A percentile compares a stretch with the other conserved stretches of the same genome.
phyloP scores from a whole-genome alignment of 73 alveolate genomes.

The Paramecium octaurelia region DNA sequence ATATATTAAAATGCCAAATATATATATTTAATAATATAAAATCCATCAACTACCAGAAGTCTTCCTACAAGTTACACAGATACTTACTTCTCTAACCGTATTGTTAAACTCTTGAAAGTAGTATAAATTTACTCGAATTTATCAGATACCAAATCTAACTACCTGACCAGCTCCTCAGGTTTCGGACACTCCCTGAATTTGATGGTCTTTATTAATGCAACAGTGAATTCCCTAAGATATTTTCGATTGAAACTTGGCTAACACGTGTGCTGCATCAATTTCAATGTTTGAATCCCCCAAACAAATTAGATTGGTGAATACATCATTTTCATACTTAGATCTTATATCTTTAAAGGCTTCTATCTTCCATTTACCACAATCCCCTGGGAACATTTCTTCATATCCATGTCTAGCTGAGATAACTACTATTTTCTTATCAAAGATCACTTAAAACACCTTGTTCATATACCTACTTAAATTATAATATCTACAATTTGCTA shows the following conservation, averaged over 20 bases:
- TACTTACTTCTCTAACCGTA: slow-evolving; percentile 87
- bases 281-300: slow-evolving; percentile 98
- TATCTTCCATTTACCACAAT: slow-evolving; percentile 88
- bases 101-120: slow-evolving; percentile 92
- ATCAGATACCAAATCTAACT: slow-evolving; percentile 89
- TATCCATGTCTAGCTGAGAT: slow-evolving; percentile 93
- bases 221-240: slow-evolving; percentile 40
- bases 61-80: neutral
- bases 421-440: slow-evolving; percentile 68
- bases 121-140: slow-evolving; percentile 92
- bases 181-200: slow-evolving; percentile 97
- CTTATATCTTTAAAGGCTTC: slow-evolving; percentile 93
- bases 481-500: slow-evolving; percentile 1
- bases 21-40: neutral
- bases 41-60: neutral
- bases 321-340: slow-evolving; percentile 74
- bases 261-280: slow-evolving; percentile 97
- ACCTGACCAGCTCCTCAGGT: slow-evolving; percentile 95
- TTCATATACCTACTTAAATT: slow-evolving; percentile 25
- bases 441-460: slow-evolving; percentile 26
- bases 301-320: slow-evolving; percentile 92
- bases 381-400: slow-evolving; percentile 93
- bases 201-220: slow-evolving; percentile 95
- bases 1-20: neutral
- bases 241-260: slow-evolving; percentile 83